Conservation (phyloP, 176 grass and related monocot species). For the Cenchrus americanus region DNA sequence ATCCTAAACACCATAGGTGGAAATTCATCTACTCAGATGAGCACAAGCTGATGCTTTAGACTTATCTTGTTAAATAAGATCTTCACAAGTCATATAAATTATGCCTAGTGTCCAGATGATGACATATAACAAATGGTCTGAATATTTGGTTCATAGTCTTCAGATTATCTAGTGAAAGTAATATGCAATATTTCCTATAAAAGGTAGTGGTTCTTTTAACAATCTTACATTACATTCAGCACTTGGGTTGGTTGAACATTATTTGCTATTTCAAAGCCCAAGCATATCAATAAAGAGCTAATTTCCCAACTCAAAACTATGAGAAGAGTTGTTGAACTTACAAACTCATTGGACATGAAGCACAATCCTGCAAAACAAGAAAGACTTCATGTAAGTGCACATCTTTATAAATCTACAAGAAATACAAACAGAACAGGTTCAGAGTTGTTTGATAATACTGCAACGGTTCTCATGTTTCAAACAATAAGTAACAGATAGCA, state of each 20-base stretch:
- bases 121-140: neutral
- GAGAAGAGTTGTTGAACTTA: slow-evolving; percentile 51
- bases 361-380: slow-evolving; percentile 77
- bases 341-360: slow-evolving; percentile 99
- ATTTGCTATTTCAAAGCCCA: slow-evolving; percentile 17
- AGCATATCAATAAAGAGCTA: neutral
- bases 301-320: neutral
- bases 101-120: slow-evolving; percentile 5
- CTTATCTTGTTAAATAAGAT: slow-evolving; percentile 16
- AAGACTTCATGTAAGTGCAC: slow-evolving; percentile 34
- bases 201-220: neutral
- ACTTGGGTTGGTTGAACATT: neutral
- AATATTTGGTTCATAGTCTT: neutral
- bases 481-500: neutral
- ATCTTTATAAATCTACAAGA: slow-evolving; percentile 28
- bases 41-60: neutral
- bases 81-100: neutral
- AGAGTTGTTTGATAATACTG: neutral
- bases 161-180: neutral
- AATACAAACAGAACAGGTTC: slow-evolving; percentile 4
- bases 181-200: neutral
- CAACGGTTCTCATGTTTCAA: neutral
- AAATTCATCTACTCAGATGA: slow-evolving; percentile 20
- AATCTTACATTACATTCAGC: neutral
- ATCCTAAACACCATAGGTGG: neutral